These are phyloP conservation scores for Candida nitratophila DNA, from an alignment of 805 yeast species.

Conservation along the genomic window DNA sequence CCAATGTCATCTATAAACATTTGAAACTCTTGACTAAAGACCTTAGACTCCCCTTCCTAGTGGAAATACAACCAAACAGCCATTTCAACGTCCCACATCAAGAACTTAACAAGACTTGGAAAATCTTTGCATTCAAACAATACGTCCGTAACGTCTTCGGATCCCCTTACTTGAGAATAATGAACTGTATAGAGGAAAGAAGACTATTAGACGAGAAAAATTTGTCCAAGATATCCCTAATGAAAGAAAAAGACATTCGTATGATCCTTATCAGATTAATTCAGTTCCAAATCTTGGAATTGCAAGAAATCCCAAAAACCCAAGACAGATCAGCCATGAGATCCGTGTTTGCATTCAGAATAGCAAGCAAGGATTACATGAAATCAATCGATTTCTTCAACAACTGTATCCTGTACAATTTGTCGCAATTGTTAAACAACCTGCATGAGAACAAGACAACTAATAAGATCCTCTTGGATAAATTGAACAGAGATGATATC, in stretches of 20 bases:
- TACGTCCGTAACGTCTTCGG: conserved; percentile 58
- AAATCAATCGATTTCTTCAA: conserved; percentile 28
- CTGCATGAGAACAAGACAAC: conserved; percentile 49
- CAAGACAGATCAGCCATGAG: conserved; percentile 88
- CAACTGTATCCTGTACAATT: conserved; percentile 41
- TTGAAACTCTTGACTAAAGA: conserved; percentile 55
- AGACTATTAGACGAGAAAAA: conserved; percentile 80
- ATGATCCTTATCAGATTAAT: conserved; percentile 61
- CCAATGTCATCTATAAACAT: conserved; percentile 37
- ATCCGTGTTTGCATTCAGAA: conserved; percentile 73
- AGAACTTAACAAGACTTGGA: conserved; percentile 37
- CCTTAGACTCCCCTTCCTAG: conserved; percentile 49
- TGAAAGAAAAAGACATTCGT: conserved; percentile 73
- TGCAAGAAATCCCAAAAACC: conserved; percentile 91
- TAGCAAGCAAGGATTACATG: conserved; percentile 32
- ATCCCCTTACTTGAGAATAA: conserved; percentile 57
- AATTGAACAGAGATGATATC: conserved; percentile 86
- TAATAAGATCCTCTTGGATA: conserved; percentile 62
- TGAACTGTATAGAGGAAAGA: conserved; percentile 67
- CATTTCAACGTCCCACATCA: conserved; percentile 58
- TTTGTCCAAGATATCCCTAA: conserved; percentile 64
- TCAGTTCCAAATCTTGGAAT: conserved; percentile 65
- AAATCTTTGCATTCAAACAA: conserved; percentile 47
- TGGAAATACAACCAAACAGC: conserved; percentile 41
- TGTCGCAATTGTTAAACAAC: conserved; percentile 43